Conservation (phyloP, 73 alveolate species). For the Stentor coeruleus region DNA sequence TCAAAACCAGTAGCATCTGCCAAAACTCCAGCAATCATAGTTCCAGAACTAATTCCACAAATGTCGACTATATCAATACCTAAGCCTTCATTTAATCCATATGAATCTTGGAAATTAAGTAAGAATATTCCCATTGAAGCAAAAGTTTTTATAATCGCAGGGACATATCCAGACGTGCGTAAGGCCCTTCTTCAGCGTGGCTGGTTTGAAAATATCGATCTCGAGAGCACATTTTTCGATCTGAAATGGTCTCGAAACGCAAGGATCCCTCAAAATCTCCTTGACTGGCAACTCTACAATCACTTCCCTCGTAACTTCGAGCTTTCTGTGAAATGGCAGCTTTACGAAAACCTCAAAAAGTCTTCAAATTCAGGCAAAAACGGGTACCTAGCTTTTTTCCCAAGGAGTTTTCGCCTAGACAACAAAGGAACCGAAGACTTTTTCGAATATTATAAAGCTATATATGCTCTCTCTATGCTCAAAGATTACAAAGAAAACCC, state of each 20-base stretch:
- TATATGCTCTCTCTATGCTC: not conserved
- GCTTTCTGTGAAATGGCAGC: slow-evolving; percentile 68
- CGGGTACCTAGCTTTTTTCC: slow-evolving; percentile 60
- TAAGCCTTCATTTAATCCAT: not conserved
- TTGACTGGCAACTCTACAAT: slow-evolving; percentile 53
- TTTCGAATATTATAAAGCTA: not conserved
- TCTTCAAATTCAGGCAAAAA: slow-evolving; percentile 50
- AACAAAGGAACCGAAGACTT: slow-evolving; percentile 33
- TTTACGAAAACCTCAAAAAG: slow-evolving; percentile 60
- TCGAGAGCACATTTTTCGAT: slow-evolving; percentile 12
- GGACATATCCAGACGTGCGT: slow-evolving; percentile 4
- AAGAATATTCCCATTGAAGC: not conserved
- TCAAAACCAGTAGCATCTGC: not conserved
- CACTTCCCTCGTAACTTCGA: slow-evolving; percentile 64
- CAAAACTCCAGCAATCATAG: not conserved
- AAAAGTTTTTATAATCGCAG: slow-evolving; percentile 3
- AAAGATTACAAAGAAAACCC: not conserved
- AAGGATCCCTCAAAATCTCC: not conserved
- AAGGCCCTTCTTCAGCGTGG: slow-evolving; percentile 25
- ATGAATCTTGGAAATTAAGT: not conserved
- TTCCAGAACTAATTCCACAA: too few species aligned
- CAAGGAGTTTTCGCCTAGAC: slow-evolving; percentile 74
- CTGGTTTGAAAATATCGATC: slow-evolving; percentile 31
- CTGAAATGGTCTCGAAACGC: slow-evolving; percentile 22
- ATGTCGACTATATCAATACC: too few species aligned